Conservation (phyloP, 2,329 filamentous ascomycete species). For the Rhexocercosporidium sp. region DNA sequence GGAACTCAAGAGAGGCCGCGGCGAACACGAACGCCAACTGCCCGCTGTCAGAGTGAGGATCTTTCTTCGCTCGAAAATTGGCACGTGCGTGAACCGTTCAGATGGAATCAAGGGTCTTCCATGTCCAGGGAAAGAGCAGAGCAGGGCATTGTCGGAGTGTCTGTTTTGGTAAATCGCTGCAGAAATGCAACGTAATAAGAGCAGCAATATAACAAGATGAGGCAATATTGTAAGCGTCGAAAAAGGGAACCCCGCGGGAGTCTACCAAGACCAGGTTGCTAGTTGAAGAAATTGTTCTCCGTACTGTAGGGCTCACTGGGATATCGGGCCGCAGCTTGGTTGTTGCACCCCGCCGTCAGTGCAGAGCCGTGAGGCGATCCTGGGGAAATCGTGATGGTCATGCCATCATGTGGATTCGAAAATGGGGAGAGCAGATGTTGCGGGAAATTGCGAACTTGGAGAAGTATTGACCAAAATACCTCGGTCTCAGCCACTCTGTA, state of each 20-base stretch:
- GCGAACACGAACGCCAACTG: neutral
- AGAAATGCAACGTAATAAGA: neutral
- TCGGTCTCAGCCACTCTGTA: neutral
- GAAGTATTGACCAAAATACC: neutral
- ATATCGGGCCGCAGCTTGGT: constrained; percentile 5
- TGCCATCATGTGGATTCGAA: neutral
- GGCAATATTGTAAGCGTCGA: constrained; percentile 6
- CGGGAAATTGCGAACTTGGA: neutral
- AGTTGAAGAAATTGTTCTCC: neutral
- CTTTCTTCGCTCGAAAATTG: neutral
- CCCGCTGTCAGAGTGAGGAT: neutral
- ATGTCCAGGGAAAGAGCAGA: too few relatives aligned
- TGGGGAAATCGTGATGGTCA: constrained; percentile 1
- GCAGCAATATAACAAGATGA: constrained; percentile 4
- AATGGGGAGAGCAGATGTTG: neutral
- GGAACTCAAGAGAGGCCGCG: neutral
- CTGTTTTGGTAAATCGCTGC: neutral
- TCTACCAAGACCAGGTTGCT: neutral
- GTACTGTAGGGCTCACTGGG: neutral
- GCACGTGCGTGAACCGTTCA: neutral
- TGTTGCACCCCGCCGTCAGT: neutral
- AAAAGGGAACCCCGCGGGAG: neutral
- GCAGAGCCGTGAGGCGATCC: neutral
- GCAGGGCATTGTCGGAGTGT: neutral
- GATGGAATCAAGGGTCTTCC: neutral